A percentile compares a stretch with the other conserved stretches of the same genome.
Conservation (phyloP, 2,329 filamentous ascomycete species). For the Teratosphaeria viscida region DNA sequence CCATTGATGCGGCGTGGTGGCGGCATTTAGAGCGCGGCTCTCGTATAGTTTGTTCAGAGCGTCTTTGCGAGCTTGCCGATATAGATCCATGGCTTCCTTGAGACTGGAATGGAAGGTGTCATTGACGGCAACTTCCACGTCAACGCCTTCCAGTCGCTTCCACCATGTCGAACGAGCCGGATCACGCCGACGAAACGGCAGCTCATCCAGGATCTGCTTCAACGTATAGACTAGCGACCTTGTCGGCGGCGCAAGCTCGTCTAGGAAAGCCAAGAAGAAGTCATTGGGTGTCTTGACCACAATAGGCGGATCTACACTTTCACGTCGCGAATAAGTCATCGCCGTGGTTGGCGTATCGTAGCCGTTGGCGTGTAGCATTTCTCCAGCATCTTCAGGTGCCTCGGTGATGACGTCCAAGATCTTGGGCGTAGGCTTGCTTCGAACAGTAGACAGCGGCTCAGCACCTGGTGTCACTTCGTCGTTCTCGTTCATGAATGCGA, state of each 20-base stretch:
- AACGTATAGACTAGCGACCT: conserved; percentile 90
- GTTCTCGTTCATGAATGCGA: conserved; percentile 64
- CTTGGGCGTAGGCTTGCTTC: neutral
- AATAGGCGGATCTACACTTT: conserved; percentile 1
- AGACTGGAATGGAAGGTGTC: conserved; percentile 72
- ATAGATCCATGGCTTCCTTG: conserved; percentile 67
- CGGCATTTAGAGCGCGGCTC: conserved; percentile 58
- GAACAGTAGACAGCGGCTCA: neutral
- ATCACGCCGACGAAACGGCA: conserved; percentile 55
- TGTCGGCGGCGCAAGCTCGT: conserved; percentile 82
- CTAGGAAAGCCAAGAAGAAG: conserved; percentile 86
- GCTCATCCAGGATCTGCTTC: conserved; percentile 75
- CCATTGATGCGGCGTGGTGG: conserved; percentile 45
- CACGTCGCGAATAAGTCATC: neutral
- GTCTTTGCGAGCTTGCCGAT: conserved; percentile 61
- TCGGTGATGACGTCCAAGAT: conserved; percentile 8
- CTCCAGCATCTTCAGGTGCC: neutral
- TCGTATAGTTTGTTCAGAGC: conserved; percentile 73
- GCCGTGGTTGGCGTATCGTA: neutral
- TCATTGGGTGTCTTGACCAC: conserved; percentile 46
- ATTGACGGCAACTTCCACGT: conserved; percentile 61
- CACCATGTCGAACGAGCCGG: conserved; percentile 3
- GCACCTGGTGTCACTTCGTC: neutral
- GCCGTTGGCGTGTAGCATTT: neutral
- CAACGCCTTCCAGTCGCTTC: conserved; percentile 31